Evolutionary conservation across 495 filamentous ascomycete genomes (phyloP).

Genomic region (Apodospora peruviana): DNA sequence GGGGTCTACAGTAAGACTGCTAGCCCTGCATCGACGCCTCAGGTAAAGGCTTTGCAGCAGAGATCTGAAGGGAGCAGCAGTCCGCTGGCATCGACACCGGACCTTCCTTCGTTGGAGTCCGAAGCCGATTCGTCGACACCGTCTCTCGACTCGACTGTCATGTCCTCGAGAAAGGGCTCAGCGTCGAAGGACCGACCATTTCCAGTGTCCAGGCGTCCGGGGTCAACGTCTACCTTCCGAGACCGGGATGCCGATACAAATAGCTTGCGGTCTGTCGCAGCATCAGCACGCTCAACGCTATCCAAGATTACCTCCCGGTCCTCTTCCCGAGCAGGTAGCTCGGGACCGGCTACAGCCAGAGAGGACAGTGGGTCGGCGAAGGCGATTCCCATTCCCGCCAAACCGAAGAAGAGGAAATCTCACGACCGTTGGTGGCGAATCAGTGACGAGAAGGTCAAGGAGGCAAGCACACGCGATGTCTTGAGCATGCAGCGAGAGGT

Average conservation of each 20-base stretch:
- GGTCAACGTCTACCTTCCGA: neutral
- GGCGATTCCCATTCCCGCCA: neutral
- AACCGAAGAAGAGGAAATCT: constrained; percentile 53
- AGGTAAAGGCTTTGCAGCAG: constrained; percentile 17
- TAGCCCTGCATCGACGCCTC: constrained; percentile 39
- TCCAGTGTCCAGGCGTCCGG: neutral
- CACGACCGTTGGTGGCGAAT: constrained; percentile 92
- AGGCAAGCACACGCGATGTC: constrained; percentile 86
- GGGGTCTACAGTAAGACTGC: constrained; percentile 58
- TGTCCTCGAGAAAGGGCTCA: neutral
- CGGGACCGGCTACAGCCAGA: neutral
- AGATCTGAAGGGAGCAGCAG: constrained; percentile 28
- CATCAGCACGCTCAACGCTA: constrained; percentile 36
- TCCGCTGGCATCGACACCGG: constrained; percentile 32
- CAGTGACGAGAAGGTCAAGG: constrained; percentile 94
- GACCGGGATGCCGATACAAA: constrained; percentile 29
- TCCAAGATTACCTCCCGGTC: constrained; percentile 29
- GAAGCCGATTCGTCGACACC: constrained; percentile 18
- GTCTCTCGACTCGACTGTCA: constrained; percentile 12
- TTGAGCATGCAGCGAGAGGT: constrained; percentile 92
- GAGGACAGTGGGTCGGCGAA: neutral
- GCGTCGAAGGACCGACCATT: neutral
- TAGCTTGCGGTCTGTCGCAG: constrained; percentile 38
- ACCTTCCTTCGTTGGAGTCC: constrained; percentile 25
- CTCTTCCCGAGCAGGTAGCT: constrained; percentile 10